Evolutionary conservation across 1,284 basidiomycete species (phyloP).

Genomic region (Earliella scabrosa): DNA sequence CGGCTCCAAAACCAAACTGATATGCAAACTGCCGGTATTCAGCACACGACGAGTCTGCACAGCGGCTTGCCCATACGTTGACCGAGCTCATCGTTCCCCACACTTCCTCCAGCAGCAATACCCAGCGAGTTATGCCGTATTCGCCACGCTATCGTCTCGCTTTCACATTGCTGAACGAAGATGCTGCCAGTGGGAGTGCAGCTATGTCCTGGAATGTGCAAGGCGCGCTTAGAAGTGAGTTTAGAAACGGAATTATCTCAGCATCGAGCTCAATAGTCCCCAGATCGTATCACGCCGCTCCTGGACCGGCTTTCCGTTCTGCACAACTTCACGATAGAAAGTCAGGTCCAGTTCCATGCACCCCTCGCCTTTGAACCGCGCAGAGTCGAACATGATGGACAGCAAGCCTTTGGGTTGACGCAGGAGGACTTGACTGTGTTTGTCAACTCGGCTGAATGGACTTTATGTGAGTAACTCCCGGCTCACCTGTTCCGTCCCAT

Average conservation of each 20-base stretch:
- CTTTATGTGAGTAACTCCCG: slow-evolving; percentile 64
- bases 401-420: slow-evolving; percentile 60
- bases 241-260: not conserved
- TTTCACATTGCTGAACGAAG: slow-evolving; percentile 88
- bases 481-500: not conserved
- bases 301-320: slow-evolving; percentile 64
- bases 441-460: slow-evolving; percentile 96
- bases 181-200: slow-evolving; percentile 68
- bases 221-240: slow-evolving; percentile 64
- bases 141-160: slow-evolving; percentile 79
- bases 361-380: slow-evolving; percentile 83
- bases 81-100: slow-evolving; percentile 56
- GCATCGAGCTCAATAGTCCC: slow-evolving; percentile 10
- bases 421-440: slow-evolving; percentile 89
- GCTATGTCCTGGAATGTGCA: slow-evolving; percentile 77
- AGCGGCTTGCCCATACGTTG: slow-evolving; percentile 44
- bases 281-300: slow-evolving; percentile 75
- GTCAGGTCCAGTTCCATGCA: slow-evolving; percentile 91
- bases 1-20: not conserved
- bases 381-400: slow-evolving; percentile 36
- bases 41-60: slow-evolving; percentile 3
- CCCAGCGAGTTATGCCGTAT: slow-evolving; percentile 70
- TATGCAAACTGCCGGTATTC: not conserved
- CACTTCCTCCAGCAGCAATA: slow-evolving; percentile 34
- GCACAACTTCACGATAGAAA: slow-evolving; percentile 93